Base-by-base conservation (phyloP, 106 monocot species). In the Apostasia shenzhenica region DNA sequence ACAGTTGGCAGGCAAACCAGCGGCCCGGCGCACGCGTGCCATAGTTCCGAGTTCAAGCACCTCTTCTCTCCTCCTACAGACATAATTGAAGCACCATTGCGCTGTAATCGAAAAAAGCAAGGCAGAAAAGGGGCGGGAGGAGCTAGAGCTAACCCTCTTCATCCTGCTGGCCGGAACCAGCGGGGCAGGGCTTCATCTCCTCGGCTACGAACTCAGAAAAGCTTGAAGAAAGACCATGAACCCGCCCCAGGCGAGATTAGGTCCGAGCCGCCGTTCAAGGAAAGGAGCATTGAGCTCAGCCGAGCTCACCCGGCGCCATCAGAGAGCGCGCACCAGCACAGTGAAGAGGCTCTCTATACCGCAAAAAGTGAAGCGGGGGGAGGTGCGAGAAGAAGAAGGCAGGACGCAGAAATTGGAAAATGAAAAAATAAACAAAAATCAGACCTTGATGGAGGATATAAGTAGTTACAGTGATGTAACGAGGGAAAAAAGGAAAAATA, bases 1-100 rank as follows among this genome's bases (percentile, higher is more conserved):
- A 86, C 70, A 39, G 80, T 82, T 13, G 93, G 93, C 61, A 93
- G 67, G 80, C 84, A 93, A 40, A 93, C 93, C 39, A 93, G 84
- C 8, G 93, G 93, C 11, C 93, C 93, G 38, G 93, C 93, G 41
- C 61, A 61, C 8, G 61, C 61, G 61, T 61, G 61, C 61, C 61
- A 61, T 9, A 61, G 61, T 43, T 67, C 67, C 41, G 67, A 67
- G 52, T 67, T 67, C 67, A 67, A 52, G 50, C 48, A 67, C 40
- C 51, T 67, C 52, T 54, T 67, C 67, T 67, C 67, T 41, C 67
- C 67, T 2, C 67, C 67, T 67, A 64, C 93, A 26, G 26, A 26
- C 26, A 26, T 26, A 26, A 26, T 26, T 26, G 26, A 91, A 8
- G 87, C 91, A 57, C 87, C 87, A 86, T 87, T 87, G 43, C 86